A percentile compares a stretch with the other conserved stretches of the same genome.
phyloP scores from a whole-genome alignment of 2,329 filamentous ascomycete genomes.

The Phialophora tarda region DNA sequence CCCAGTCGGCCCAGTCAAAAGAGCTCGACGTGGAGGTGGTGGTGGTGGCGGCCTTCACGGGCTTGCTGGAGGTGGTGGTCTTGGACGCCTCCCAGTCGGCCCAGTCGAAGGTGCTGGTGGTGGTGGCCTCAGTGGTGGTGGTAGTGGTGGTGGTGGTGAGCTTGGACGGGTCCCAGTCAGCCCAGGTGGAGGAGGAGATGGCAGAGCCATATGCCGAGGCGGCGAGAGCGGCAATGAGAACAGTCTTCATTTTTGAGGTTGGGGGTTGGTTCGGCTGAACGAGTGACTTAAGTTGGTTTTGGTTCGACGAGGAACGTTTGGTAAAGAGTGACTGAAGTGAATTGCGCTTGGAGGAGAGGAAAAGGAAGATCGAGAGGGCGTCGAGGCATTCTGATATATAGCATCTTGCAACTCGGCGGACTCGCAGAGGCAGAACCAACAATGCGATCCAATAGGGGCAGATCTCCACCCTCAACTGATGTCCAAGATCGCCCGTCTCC shows the following conservation, averaged over 20 bases:
- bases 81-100: constrained; percentile 3
- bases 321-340: constrained; percentile 23
- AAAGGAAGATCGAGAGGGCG: background rate
- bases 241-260: constrained; percentile 21
- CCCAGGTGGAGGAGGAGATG: constrained; percentile 17
- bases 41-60: constrained; percentile 3
- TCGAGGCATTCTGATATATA: constrained; percentile 13
- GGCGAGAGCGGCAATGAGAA: constrained; percentile 19
- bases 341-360: constrained; percentile 19
- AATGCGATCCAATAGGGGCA: constrained; percentile 14
- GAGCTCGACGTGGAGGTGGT: constrained; percentile 4
- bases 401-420: constrained; percentile 2
- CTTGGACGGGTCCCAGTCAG: constrained; percentile 10
- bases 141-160: constrained; percentile 12
- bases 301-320: constrained; percentile 5
- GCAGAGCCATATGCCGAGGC: constrained; percentile 17
- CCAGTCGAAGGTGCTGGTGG: constrained; percentile 9
- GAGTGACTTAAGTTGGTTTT: constrained; percentile 24
- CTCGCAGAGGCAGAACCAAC: background rate
- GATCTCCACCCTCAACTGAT: constrained; percentile 7
- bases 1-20: constrained; percentile 12
- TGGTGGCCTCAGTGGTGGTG: constrained; percentile 4
- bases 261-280: constrained; percentile 10
- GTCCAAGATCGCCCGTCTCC: background rate
- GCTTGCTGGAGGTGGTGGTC: constrained; percentile 11